phyloP scores from a whole-genome alignment of 192 early-diverging fungal species.

The Kappamyces sp. region DNA sequence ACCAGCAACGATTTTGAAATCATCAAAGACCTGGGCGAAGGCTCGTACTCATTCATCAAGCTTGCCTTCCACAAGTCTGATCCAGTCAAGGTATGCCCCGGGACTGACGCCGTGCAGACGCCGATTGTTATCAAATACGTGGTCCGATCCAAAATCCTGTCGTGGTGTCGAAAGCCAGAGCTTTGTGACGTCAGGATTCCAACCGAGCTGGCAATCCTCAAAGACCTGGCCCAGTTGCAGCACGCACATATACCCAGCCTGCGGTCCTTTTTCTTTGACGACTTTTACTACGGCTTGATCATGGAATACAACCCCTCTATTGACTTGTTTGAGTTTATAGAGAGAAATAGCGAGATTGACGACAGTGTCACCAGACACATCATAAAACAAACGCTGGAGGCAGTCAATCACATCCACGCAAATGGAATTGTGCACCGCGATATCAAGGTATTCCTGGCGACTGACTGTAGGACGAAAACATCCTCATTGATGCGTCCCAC shows the following conservation, averaged over 20 bases:
- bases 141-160: constrained; percentile 60
- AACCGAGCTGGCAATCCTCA: constrained; percentile 59
- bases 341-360: constrained; percentile 54
- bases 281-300: constrained; percentile 64
- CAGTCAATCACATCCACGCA: constrained; percentile 58
- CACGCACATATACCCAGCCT: constrained; percentile 12
- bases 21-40: constrained; percentile 55
- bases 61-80: constrained; percentile 49
- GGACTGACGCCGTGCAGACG: constrained; percentile 14
- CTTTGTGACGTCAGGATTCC: constrained; percentile 54
- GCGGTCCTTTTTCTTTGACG: constrained; percentile 63
- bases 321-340: constrained; percentile 78
- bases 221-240: constrained; percentile 14
- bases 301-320: constrained; percentile 40
- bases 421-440: constrained; percentile 70
- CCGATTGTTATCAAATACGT: constrained; percentile 67
- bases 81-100: constrained; percentile 34
- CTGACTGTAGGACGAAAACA: constrained; percentile 28
- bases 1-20: constrained; percentile 59
- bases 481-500: constrained; percentile 35
- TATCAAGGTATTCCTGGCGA: constrained; percentile 52
- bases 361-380: constrained; percentile 60
- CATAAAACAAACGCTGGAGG: constrained; percentile 63
- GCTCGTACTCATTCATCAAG: constrained; percentile 67
- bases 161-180: constrained; percentile 62